Conservation (phyloP, 257 asterid species). For the Coffea eugenioides region DNA sequence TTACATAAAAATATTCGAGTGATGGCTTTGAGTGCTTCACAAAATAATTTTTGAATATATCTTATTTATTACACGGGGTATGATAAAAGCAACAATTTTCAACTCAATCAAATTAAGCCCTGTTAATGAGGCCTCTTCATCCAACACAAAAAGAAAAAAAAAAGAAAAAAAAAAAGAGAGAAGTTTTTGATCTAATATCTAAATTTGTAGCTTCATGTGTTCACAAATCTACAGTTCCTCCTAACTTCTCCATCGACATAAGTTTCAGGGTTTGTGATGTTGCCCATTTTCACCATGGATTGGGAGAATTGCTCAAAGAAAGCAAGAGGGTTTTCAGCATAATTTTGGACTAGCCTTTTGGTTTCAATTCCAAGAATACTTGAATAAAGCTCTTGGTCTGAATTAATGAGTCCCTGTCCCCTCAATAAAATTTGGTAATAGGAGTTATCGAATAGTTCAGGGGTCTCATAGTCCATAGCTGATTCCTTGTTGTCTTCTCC, state of each 20-base stretch:
- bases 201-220: constrained; percentile 37
- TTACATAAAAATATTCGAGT: neutral
- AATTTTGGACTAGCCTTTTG: constrained; percentile 55
- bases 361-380: constrained; percentile 61
- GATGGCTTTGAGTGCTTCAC: neutral
- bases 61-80: too few species aligned
- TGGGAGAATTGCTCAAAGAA: constrained; percentile 82
- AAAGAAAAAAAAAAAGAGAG: neutral
- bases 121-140: constrained; percentile 13
- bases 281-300: constrained; percentile 90
- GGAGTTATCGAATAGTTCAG: constrained; percentile 69
- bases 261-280: constrained; percentile 63
- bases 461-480: constrained; percentile 71
- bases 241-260: constrained; percentile 75
- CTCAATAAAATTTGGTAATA: constrained; percentile 56
- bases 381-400: constrained; percentile 80
- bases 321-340: constrained; percentile 58
- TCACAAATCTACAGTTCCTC: constrained; percentile 80
- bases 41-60: neutral
- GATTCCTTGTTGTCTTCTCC: constrained; percentile 64
- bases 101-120: constrained; percentile 3
- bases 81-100: constrained; percentile 3
- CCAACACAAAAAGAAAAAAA: too few species aligned
- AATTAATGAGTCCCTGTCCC: constrained; percentile 70
- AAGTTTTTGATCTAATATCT: neutral